Evolutionary conservation across 805 yeast species (phyloP).

Genomic region (Candida adriatica): DNA sequence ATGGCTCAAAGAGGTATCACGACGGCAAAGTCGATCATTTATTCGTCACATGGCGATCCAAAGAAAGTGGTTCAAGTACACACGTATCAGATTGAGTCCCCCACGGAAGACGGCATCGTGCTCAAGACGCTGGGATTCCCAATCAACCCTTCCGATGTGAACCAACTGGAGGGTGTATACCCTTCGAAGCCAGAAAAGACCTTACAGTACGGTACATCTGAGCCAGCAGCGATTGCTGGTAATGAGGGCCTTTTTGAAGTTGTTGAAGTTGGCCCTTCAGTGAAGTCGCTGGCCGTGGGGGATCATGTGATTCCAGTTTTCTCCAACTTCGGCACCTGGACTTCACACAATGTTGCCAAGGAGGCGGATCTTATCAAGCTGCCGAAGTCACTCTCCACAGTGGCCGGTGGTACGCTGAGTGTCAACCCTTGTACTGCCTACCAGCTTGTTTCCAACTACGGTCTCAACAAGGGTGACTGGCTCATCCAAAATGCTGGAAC

Average conservation of each 20-base stretch:
- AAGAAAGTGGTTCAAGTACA: constrained; percentile 46
- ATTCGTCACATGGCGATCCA: constrained; percentile 64
- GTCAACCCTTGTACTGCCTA: constrained; percentile 94
- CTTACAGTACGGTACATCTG: constrained; percentile 46
- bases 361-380: constrained; percentile 51
- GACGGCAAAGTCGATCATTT: constrained; percentile 60
- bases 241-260: constrained; percentile 91
- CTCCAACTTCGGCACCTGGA: constrained; percentile 91
- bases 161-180: constrained; percentile 80
- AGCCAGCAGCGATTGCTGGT: constrained; percentile 81
- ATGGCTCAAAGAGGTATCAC: constrained; percentile 18
- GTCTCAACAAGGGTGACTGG: constrained; percentile 56
- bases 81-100: constrained; percentile 42
- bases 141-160: constrained; percentile 84
- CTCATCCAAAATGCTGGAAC: constrained; percentile 95
- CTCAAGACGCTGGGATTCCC: constrained; percentile 73
- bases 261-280: constrained; percentile 58
- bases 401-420: constrained; percentile 79
- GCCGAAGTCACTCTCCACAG: constrained; percentile 38
- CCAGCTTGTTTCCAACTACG: constrained; percentile 71
- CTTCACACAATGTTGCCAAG: constrained; percentile 59
- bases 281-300: constrained; percentile 45
- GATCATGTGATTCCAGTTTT: constrained; percentile 83
- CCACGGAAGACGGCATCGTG: constrained; percentile 43
- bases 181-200: constrained; percentile 63